Conservation (phyloP, 1,284 basidiomycete species). For the Phellopilus nigrolimitatus region DNA sequence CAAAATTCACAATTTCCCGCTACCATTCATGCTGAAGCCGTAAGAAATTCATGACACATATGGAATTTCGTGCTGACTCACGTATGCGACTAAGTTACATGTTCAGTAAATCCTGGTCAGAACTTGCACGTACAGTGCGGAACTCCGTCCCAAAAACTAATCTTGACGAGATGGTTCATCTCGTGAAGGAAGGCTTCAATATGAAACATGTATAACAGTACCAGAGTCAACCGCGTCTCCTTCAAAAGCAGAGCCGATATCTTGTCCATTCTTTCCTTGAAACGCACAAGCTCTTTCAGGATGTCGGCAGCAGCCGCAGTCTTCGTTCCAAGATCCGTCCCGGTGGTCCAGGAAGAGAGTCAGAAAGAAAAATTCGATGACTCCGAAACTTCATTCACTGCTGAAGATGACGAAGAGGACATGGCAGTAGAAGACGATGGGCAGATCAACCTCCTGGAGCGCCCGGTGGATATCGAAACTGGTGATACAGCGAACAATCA, state of each 20-base stretch:
- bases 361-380: background rate
- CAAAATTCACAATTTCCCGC: background rate
- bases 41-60: too few species aligned
- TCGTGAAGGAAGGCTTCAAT: background rate
- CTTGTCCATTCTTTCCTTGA: background rate
- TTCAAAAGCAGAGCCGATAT: constrained; percentile 1
- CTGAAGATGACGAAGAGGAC: background rate
- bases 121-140: constrained; percentile 1
- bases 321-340: background rate
- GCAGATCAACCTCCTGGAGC: background rate
- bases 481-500: too few species aligned
- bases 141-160: background rate
- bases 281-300: background rate
- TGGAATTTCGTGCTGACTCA: background rate
- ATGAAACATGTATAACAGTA: background rate
- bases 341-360: background rate
- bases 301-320: background rate
- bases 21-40: background rate
- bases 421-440: constrained; percentile 3
- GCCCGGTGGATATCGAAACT: background rate
- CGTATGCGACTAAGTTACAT: background rate
- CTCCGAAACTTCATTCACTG: background rate
- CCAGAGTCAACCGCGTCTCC: background rate
- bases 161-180: constrained; percentile 13
- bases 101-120: constrained; percentile 1